Evolutionary conservation across 2,329 filamentous ascomycete genomes (phyloP), one percentile per base, ranked within the genome.

Genomic region (Coleophoma eucalyptorum): DNA sequence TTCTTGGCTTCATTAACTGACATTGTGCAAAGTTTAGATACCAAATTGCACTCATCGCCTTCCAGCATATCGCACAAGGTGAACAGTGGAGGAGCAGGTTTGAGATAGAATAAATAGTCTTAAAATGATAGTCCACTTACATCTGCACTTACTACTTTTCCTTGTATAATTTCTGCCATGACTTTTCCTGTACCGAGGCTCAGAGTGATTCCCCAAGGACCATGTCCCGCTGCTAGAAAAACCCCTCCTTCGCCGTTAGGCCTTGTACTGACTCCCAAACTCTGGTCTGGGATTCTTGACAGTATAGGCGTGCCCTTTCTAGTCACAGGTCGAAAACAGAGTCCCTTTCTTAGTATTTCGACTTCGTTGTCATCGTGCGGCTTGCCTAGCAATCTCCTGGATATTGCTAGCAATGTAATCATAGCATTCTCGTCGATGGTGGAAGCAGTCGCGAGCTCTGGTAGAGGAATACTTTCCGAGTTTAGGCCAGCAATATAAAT

Each of bases 401-500:
- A 77, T 18, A 77, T 73, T 8, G 65, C 61, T 52, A 74, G 76
- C 46, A 88, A 61, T 62, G 72, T 68, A 7, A 69, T 69, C 2
- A 86, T 69, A 10, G 78, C 71, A 12, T 69, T 63, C 1, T 65
- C 61, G 12, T 76, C 71, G n/a, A 79, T 70, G 47, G 69, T 68
- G 0, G 74, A 70, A 42, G 79, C 74, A 0, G 74, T 76, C 0
- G 83, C 76, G 3, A 75, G 58, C 1, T 72, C 67, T 0, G 89
- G 88, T 10, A 93, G 69, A 0, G 80, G 76, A 4, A 87, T 75
- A 1, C 62, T 65, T 0, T 77, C 69, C 34, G 77, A 80, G 63
- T 93, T 92, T 35, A 92, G 65, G 0, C 89, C 89, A 0, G 85
- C 86, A 33, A 93, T 70, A 65, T 89, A 93, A 18, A 93, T 79